Percentiles rank a stretch among this genome's conserved stretches.
Evolutionary conservation across 352 stramenopile genomes (phyloP).

Genomic region (Globisporangium viniferum): DNA sequence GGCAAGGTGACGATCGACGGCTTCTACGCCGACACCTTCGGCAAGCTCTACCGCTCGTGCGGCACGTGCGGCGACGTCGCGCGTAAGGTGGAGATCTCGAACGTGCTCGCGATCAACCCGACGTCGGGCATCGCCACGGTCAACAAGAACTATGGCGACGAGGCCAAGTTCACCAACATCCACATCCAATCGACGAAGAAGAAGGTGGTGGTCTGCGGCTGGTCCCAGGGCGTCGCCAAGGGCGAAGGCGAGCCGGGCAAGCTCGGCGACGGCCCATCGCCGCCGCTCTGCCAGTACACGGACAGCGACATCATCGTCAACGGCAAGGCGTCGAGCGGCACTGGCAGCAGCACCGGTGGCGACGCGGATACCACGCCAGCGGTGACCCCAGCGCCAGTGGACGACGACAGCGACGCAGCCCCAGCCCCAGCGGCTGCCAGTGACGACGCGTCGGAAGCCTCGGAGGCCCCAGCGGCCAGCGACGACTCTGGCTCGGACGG

Average conservation of each 20-base stretch:
- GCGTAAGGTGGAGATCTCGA: conserved; percentile 25
- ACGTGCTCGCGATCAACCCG: conserved; percentile 28
- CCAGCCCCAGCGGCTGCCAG: not conserved
- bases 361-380: not conserved
- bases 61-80: conserved; percentile 24
- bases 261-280: conserved; percentile 27
- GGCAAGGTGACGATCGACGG: conserved; percentile 28
- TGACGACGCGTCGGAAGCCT: not conserved
- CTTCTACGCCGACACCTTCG: conserved; percentile 30
- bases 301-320: conserved; percentile 11
- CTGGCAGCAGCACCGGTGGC: not conserved
- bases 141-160: conserved; percentile 31
- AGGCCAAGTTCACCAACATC: conserved; percentile 26
- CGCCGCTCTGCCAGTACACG: conserved; percentile 13
- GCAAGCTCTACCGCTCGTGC: conserved; percentile 33
- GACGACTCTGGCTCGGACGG: not conserved
- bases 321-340: conserved; percentile 1
- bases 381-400: not conserved
- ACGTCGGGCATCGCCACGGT: conserved; percentile 23
- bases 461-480: not conserved
- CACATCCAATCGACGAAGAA: conserved; percentile 20
- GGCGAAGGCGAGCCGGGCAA: conserved; percentile 13
- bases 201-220: conserved; percentile 24
- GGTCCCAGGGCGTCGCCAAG: conserved; percentile 27
- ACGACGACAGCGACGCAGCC: not conserved